Evolutionary conservation across 495 filamentous ascomycete species (phyloP), one percentile per base, ranked within the genome.

Genomic region (Aspergillus steynii): DNA sequence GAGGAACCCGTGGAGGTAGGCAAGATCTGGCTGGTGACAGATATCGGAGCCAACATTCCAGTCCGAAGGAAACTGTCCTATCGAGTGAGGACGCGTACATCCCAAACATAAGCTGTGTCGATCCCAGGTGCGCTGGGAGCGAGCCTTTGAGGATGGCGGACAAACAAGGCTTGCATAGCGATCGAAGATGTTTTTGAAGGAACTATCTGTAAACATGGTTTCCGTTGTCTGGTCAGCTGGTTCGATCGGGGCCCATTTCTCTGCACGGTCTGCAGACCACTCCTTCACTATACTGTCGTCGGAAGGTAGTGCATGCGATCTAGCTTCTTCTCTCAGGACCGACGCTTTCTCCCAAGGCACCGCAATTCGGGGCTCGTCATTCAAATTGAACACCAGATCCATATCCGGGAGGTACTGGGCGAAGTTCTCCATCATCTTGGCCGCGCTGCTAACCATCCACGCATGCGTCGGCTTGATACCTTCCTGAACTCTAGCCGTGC

Each of bases 21-120:
- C 83, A 48, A 96, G 78, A 64, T 96, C 91, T 1, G 91, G 87
- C 65, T 96, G 91, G 62, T 93, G 89, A 68, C 91, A 96, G 50
- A 89, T 80, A 31, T 89, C 82, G 8, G 84, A 81, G 4, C 88
- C 82, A 10, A 85, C 68, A 15, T 82, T 74, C 85, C 88, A 93
- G 65, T 91, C 78, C 28, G 77, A 71, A 0, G 90, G 77, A 64
- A 88, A 92, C 20, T 85, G 82, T 6, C 83, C 85, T n/a, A 85
- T 65, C 0, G 89, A 89, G 59, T 96, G 91, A 1, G 89, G 88
- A 0, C 66, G 70, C 3, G 80, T 68, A 66, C 91, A 94, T 26
- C 77, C 73, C 1, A 82, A 69, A 69, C 90, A 94, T 14, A 90
- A 73, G 51, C 82, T 74, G 48, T 75, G 81, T 63, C 46, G 79